Percentiles rank a stretch among this genome's conserved stretches.
Conservation (phyloP, 2,329 filamentous ascomycete species). For the Microascus cirrosus region DNA sequence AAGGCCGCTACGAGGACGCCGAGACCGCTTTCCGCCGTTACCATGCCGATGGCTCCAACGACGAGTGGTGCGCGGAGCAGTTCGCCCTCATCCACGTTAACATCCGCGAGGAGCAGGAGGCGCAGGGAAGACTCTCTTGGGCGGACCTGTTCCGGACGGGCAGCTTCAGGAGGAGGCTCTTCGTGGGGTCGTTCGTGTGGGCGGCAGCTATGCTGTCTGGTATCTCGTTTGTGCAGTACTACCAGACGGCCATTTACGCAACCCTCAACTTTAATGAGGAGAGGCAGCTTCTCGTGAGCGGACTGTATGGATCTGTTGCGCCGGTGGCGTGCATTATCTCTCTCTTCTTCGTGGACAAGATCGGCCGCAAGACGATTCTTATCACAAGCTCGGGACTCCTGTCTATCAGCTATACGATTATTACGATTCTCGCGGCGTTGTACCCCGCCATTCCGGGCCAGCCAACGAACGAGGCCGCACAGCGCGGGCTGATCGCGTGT, state of each 20-base stretch:
- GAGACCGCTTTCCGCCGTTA: conserved; percentile 31
- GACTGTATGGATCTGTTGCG: conserved; percentile 24
- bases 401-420: conserved; percentile 24
- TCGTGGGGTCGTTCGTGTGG: conserved; percentile 27
- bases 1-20: conserved; percentile 27
- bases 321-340: conserved; percentile 24
- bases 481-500: conserved; percentile 25
- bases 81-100: conserved; percentile 22
- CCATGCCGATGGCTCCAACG: conserved; percentile 37
- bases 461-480: conserved; percentile 24
- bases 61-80: conserved; percentile 27
- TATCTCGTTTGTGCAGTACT: conserved; percentile 30
- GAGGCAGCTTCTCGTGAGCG: conserved; percentile 25
- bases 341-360: conserved; percentile 24
- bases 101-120: conserved; percentile 20
- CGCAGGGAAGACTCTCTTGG: conserved; percentile 18
- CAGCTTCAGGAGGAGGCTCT: conserved; percentile 22
- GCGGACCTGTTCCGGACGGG: conserved; percentile 18
- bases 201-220: conserved; percentile 27
- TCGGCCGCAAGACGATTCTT: conserved; percentile 23
- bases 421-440: conserved; percentile 23
- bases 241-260: conserved; percentile 28
- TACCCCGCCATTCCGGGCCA: conserved; percentile 22
- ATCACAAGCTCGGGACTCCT: conserved; percentile 22
- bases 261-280: conserved; percentile 24